Evolutionary conservation across 2,329 filamentous ascomycete species (phyloP).

Genomic region (Calonectria honghensis): DNA sequence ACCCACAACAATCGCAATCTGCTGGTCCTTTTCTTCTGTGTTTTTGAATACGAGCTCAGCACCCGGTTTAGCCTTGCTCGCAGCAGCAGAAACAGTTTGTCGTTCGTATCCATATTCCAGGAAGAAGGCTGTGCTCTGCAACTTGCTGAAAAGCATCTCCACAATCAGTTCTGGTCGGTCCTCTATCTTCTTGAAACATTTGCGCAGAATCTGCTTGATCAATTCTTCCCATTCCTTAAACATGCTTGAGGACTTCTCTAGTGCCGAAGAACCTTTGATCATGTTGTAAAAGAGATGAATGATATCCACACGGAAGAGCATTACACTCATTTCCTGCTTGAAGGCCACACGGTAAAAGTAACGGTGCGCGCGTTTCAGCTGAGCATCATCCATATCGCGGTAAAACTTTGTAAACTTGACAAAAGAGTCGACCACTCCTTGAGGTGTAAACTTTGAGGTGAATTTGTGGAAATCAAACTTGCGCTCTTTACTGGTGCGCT

Average conservation of each 20-base stretch:
- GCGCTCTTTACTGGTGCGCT: slow-evolving; percentile 84
- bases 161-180: slow-evolving; percentile 90
- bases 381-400: slow-evolving; percentile 83
- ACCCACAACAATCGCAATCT: slow-evolving; percentile 87
- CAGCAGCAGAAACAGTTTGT: slow-evolving; percentile 80
- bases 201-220: slow-evolving; percentile 87
- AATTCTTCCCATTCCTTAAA: slow-evolving; percentile 96
- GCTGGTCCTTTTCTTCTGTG: slow-evolving; percentile 79
- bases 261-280: slow-evolving; percentile 89
- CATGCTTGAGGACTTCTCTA: slow-evolving; percentile 79
- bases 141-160: slow-evolving; percentile 97
- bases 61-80: slow-evolving; percentile 79
- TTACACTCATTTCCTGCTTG: slow-evolving; percentile 92
- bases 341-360: slow-evolving; percentile 97
- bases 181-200: slow-evolving; percentile 88
- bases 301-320: slow-evolving; percentile 94
- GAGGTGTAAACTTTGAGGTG: slow-evolving; percentile 85
- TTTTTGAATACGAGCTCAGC: slow-evolving; percentile 90
- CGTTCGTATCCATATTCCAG: slow-evolving; percentile 93
- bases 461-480: slow-evolving; percentile 96
- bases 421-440: slow-evolving; percentile 92
- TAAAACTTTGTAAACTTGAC: slow-evolving; percentile 87
- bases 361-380: slow-evolving; percentile 93
- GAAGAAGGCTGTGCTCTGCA: slow-evolving; percentile 87
- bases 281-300: slow-evolving; percentile 91